These are phyloP conservation scores for Colletotrichum abscissum DNA, from an alignment of 2,329 filamentous ascomycete genomes.

Conservation along the genomic window DNA sequence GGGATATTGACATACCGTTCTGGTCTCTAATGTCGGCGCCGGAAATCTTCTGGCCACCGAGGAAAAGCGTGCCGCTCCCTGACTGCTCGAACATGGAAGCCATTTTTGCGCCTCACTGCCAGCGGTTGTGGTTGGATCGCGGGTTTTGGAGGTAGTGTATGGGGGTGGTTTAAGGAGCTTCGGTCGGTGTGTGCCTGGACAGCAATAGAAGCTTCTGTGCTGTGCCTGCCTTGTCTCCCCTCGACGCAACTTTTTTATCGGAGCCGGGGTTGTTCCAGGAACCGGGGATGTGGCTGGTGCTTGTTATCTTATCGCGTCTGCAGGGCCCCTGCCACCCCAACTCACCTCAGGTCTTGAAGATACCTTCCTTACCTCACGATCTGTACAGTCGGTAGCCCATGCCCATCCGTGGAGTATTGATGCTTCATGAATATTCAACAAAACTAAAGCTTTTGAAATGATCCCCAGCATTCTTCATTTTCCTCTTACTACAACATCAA, in stretches of 20 bases:
- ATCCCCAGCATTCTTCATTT: too few relatives aligned
- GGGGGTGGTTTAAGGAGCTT: constrained; percentile 22
- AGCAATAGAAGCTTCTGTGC: constrained; percentile 38
- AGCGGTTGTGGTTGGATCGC: constrained; percentile 21
- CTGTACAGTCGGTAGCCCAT: too few relatives aligned
- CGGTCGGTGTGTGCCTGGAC: constrained; percentile 35
- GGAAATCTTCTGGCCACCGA: constrained; percentile 97
- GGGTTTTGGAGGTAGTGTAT: constrained; percentile 30
- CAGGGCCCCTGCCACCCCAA: too few relatives aligned
- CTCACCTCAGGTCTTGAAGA: too few relatives aligned
- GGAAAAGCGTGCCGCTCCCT: constrained; percentile 94
- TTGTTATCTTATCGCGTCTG: constrained; percentile 5
- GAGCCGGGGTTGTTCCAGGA: constrained; percentile 36
- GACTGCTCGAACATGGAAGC: constrained; percentile 96
- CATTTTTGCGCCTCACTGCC: constrained; percentile 65
- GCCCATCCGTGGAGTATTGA: too few relatives aligned
- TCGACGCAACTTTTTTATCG: constrained; percentile 38
- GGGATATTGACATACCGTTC: constrained; percentile 72
- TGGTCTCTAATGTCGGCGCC: constrained; percentile 97
- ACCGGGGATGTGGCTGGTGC: constrained; percentile 35
- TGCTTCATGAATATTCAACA: too few relatives aligned
- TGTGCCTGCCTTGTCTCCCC: constrained; percentile 32
- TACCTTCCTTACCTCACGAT: too few relatives aligned
- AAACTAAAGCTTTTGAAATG: too few relatives aligned
- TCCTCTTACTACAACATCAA: too few relatives aligned